Percentiles rank a stretch among this genome's conserved stretches.
These are phyloP conservation scores for Vicia faba DNA, from an alignment of 306 rosid genomes.

Conservation along the genomic window DNA sequence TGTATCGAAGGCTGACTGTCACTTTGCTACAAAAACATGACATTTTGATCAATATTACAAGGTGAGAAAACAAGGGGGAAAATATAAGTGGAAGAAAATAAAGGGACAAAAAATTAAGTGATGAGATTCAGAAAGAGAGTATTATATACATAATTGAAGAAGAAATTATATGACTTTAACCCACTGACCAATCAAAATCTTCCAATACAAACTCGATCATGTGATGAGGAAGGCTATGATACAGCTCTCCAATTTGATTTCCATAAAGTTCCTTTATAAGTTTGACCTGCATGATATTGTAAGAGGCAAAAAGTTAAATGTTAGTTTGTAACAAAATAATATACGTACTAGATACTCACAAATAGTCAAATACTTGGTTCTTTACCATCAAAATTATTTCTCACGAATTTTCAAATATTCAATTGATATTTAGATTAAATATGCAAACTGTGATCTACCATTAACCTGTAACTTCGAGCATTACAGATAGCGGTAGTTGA, in stretches of 20 bases:
- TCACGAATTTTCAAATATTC: slow-evolving; percentile 21
- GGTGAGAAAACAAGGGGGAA: not conserved
- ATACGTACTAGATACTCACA: slow-evolving; percentile 9
- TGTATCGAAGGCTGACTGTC: slow-evolving; percentile 79
- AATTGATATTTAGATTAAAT: slow-evolving; percentile 15
- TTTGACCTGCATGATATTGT: slow-evolving; percentile 65
- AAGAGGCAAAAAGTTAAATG: slow-evolving; percentile 13
- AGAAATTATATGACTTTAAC: slow-evolving; percentile 26
- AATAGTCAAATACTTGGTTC: not conserved
- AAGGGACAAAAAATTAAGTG: not conserved
- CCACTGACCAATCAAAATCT: slow-evolving; percentile 81
- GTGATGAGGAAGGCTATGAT: slow-evolving; percentile 84
- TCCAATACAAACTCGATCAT: slow-evolving; percentile 66
- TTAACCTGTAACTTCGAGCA: slow-evolving; percentile 4
- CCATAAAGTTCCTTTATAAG: slow-evolving; percentile 95
- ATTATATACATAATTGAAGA: not conserved
- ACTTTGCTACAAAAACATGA: slow-evolving; percentile 73
- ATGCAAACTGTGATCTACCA: slow-evolving; percentile 4
- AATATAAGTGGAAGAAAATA: slow-evolving; percentile 5
- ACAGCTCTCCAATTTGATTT: slow-evolving; percentile 76
- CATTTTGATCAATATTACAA: slow-evolving; percentile 37
- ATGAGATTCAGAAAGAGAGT: not conserved
- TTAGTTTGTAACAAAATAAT: slow-evolving; percentile 29
- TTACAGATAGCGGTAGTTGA: not conserved
- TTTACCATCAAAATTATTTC: slow-evolving; percentile 1